Base-by-base conservation (phyloP, 2,329 filamentous ascomycete genomes). In the Paecilomyces fulvus region DNA sequence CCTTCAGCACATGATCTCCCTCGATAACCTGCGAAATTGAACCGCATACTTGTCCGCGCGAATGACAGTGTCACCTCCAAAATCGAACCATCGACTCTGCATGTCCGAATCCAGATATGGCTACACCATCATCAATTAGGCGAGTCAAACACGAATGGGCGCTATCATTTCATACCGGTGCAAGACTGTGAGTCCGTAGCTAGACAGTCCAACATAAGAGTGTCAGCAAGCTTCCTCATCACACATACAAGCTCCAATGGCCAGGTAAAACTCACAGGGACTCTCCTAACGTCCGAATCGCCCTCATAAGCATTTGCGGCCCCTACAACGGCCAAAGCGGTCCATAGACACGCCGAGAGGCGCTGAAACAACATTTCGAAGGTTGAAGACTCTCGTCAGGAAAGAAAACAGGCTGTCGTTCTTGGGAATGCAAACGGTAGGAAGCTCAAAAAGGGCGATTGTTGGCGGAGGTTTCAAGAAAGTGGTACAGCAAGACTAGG, bases 51-150 rank as follows among this genome's bases (percentile, higher is more conserved):
- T 80, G 68, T 88, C 85, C 60, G 84, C 81, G 63, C 85, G 80
- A 67, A 96, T 83, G 66, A 99, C 87, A 46, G 92, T 90, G 77
- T 96, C 91, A 70, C 92, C 94, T 71, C 94, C 94, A 82, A 95
- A 99, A 78, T 99, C 94, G 77, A 92, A 99, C 92, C 94, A 99
- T 71, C 94, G 87, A 78, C 90, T 96, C 78, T 95, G 89, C 87
- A 97, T 92, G 74, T 97, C 94, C 59, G 91, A 94, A 77, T 99
- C 94, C 66, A 99, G 85, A 76, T 96, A 99, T 60, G 94, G 94
- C 88, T 96, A 70, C 62, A 28, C 57, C 54, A 23, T 55, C 33
- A 56, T 60, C 54, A 60, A 58, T 55, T 28, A 52, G 30, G 12
- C 30, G n/a, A 30, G 8, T 49, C 10, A 20, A 14, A 20, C 17